These are phyloP conservation scores for Trichoderma simmonsii DNA, from an alignment of 2,329 filamentous ascomycete species.

Conservation along the genomic window DNA sequence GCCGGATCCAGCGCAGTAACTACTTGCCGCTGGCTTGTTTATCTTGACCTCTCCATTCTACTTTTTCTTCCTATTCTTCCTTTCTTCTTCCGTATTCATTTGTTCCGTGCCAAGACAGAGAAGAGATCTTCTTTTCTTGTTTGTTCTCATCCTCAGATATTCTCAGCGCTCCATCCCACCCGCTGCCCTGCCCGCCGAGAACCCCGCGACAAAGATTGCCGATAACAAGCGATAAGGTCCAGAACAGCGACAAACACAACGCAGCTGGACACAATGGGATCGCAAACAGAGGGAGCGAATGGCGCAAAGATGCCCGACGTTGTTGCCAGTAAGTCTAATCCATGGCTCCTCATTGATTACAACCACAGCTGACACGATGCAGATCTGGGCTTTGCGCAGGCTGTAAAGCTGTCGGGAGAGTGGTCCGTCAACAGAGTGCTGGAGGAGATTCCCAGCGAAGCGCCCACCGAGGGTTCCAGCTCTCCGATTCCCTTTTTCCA, in stretches of 20 bases:
- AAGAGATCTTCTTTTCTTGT: not conserved
- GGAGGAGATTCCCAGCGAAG: slow-evolving; percentile 53
- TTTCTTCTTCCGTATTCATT: not conserved
- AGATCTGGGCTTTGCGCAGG: slow-evolving; percentile 35
- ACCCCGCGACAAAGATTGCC: slow-evolving; percentile 11
- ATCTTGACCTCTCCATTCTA: not conserved
- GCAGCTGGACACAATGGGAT: slow-evolving; percentile 3
- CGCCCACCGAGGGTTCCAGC: slow-evolving; percentile 56
- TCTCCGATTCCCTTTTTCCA: slow-evolving; percentile 93
- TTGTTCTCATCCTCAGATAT: not conserved
- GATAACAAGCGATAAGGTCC: slow-evolving; percentile 13
- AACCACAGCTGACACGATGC: not conserved
- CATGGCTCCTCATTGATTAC: not conserved
- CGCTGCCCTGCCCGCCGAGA: not conserved
- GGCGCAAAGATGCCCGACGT: slow-evolving; percentile 20
- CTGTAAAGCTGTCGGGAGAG: slow-evolving; percentile 41
- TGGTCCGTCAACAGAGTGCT: slow-evolving; percentile 64
- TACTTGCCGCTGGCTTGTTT: not conserved
- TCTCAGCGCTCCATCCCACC: not conserved
- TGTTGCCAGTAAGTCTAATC: slow-evolving; percentile 26
- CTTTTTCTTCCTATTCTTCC: not conserved
- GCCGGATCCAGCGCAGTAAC: not conserved
- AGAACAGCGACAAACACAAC: not conserved
- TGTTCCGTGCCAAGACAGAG: no score
- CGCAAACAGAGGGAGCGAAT: not conserved